Percentiles rank a stretch among this genome's conserved stretches.
phyloP scores from a whole-genome alignment of 2,329 filamentous ascomycete genomes.

The Clonostachys chloroleuca region DNA sequence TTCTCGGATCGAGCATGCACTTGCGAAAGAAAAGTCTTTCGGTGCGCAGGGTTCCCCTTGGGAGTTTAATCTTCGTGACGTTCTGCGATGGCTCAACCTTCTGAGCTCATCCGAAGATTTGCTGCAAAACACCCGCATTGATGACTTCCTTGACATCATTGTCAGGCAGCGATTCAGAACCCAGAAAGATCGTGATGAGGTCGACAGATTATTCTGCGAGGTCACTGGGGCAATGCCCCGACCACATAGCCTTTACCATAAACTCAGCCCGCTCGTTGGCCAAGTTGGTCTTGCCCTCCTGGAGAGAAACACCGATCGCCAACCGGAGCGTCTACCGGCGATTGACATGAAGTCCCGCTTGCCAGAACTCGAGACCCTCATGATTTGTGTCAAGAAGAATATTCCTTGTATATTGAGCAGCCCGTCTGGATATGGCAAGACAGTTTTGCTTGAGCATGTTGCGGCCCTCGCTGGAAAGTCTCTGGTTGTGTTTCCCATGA shows the following conservation, averaged over 20 bases:
- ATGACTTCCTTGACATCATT: constrained; percentile 76
- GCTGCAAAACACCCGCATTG: constrained; percentile 52
- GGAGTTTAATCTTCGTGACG: constrained; percentile 94
- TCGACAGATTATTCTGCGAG: constrained; percentile 62
- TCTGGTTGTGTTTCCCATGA: constrained; percentile 81
- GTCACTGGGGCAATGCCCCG: constrained; percentile 52
- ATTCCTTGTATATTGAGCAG: constrained; percentile 90
- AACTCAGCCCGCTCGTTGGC: constrained; percentile 58
- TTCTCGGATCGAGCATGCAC: constrained; percentile 69
- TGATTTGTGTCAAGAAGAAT: constrained; percentile 80
- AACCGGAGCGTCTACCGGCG: constrained; percentile 44
- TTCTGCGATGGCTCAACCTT: constrained; percentile 80
- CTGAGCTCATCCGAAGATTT: constrained; percentile 46
- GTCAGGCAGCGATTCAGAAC: constrained; percentile 86
- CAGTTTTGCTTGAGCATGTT: constrained; percentile 71
- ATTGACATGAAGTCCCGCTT: constrained; percentile 54
- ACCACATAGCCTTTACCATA: constrained; percentile 66
- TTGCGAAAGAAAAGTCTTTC: constrained; percentile 55
- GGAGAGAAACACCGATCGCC: constrained; percentile 49
- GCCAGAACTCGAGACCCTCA: constrained; percentile 75
- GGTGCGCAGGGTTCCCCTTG: constrained; percentile 72
- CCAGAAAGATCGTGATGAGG: constrained; percentile 58
- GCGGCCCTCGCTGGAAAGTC: constrained; percentile 74
- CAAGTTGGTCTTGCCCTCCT: constrained; percentile 80
- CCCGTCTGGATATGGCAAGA: constrained; percentile 82